A percentile compares a stretch with the other conserved stretches of the same genome.
phyloP scores from a whole-genome alignment of 164 flowering plant species.

The Tetracentron sinense region DNA sequence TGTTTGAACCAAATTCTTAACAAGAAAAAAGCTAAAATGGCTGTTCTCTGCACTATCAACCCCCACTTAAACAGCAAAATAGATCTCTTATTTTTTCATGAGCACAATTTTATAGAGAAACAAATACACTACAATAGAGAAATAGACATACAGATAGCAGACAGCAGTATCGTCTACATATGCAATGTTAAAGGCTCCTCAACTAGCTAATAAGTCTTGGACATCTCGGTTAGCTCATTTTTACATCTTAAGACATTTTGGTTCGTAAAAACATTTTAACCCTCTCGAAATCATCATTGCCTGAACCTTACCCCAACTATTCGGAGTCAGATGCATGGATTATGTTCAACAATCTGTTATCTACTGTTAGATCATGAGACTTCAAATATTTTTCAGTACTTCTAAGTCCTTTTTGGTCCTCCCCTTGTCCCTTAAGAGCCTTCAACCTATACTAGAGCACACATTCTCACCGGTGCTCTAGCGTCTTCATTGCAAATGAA shows the following conservation, averaged over 20 bases:
- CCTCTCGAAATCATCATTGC: too few relatives aligned
- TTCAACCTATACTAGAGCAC: neutral
- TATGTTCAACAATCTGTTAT: too few relatives aligned
- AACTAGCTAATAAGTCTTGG: too few relatives aligned
- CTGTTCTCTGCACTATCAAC: neutral
- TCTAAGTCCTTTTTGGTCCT: conserved; percentile 13
- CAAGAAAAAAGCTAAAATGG: neutral
- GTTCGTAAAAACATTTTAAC: neutral
- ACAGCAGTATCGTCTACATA: neutral
- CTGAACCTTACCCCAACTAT: too few relatives aligned
- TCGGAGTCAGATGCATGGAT: too few relatives aligned
- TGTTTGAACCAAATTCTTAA: neutral
- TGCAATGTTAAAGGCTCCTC: neutral
- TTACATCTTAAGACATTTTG: neutral
- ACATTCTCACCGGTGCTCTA: neutral
- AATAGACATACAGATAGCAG: neutral
- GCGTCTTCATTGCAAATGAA: neutral
- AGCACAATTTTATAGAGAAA: too few relatives aligned
- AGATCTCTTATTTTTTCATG: neutral
- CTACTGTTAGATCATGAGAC: neutral
- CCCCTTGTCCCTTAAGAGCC: conserved; percentile 42
- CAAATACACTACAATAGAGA: neutral
- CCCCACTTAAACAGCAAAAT: neutral
- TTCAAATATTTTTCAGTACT: neutral
- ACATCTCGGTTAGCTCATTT: neutral